Base-by-base conservation (phyloP, 2,329 filamentous ascomycete genomes). In the Mollisiaceae sp. region DNA sequence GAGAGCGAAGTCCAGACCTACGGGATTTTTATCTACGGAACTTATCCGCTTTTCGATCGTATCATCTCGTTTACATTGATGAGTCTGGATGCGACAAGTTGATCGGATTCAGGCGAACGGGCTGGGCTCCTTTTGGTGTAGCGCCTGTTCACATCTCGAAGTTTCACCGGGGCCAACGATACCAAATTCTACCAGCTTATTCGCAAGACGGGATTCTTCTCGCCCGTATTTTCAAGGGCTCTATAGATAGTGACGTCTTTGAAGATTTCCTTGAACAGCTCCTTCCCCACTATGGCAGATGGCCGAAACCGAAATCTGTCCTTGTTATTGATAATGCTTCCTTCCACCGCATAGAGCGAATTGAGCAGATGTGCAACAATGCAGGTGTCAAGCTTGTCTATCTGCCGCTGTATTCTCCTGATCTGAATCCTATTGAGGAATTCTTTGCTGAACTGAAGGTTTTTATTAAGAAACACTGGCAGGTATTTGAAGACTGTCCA, bases 61-160 rank as follows among this genome's bases (percentile, higher is more conserved):
- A 78, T 64, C 72, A 79, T 35, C 67, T 78, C 12, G 73, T 80
- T 11, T 79, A 71, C 61, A 70, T 78, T 38, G 74, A 80, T 64
- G 73, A 80, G 68, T 79, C 78, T 65, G 74, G 77, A 2, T 78
- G 71, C 69, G 74, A 80, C 64, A 78, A 76, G 66, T 70, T 71
- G 20, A 70, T 74, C 65, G 74, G 77, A 8, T 77, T 75, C 65
- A 71, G 78, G 59, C 71, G 75, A 14, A 78, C 68, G 9, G 75
- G 75, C 4, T 81, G 75, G 79, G 75, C 77, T 63, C 77, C 77
- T 9, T 47, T 69, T 14, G 73, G 77, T 12, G 68, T 73, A 45
- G 69, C 73, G 4, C 76, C 73, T 14, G 59, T 72, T 8, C 65
- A 77, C 59, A 62, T 76, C 35, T 66, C 70, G 36, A 47, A 60